Evolutionary conservation across 768 basidiomycete genomes (phyloP).

Genomic region (Agaricus subrufescens): DNA sequence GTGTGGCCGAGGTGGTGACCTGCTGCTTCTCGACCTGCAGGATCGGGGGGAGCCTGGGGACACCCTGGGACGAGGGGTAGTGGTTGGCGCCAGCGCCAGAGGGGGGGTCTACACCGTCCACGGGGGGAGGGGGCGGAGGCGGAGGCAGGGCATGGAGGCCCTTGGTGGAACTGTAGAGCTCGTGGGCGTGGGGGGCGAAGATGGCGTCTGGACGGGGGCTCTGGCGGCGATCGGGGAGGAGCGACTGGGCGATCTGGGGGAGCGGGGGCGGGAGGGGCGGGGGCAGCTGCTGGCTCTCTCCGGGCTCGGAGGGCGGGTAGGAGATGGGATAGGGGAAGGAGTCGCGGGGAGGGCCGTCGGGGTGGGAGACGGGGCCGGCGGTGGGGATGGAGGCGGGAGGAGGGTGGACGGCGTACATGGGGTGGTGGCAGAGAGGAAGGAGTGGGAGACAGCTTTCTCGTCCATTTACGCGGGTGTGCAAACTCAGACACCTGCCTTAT

Average conservation of each 20-base stretch:
- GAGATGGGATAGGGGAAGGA: constrained; percentile 36
- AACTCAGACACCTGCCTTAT: constrained; percentile 11
- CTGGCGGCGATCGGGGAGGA: constrained; percentile 17
- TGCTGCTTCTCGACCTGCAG: constrained; percentile 91
- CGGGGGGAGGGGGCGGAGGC: constrained; percentile 29
- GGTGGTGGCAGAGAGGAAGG: constrained; percentile 19
- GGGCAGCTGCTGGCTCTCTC: constrained; percentile 15
- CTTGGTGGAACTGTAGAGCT: constrained; percentile 48
- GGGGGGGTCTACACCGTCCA: constrained; percentile 22
- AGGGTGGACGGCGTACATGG: constrained; percentile 34
- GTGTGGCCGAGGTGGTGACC: constrained; percentile 92
- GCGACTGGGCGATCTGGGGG: constrained; percentile 13
- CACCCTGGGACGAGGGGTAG: constrained; percentile 47
- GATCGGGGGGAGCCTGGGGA: constrained; percentile 71
- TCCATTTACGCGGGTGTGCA: constrained; percentile 9
- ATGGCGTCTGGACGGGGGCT: constrained; percentile 39
- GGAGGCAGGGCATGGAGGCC: constrained; percentile 19
- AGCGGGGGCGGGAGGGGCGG: constrained; percentile 17
- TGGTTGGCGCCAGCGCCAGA: constrained; percentile 48
- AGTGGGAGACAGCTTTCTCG: constrained; percentile 9
- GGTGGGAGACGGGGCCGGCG: constrained; percentile 37
- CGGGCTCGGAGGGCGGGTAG: constrained; percentile 19
- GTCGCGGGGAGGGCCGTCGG: constrained; percentile 36
- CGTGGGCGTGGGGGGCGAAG: constrained; percentile 49
- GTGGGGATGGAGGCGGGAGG: constrained; percentile 33